A percentile compares a stretch with the other conserved stretches of the same genome.
Evolutionary conservation across 257 asterid species (phyloP).

Genomic region (Solanum appendiculatum): DNA sequence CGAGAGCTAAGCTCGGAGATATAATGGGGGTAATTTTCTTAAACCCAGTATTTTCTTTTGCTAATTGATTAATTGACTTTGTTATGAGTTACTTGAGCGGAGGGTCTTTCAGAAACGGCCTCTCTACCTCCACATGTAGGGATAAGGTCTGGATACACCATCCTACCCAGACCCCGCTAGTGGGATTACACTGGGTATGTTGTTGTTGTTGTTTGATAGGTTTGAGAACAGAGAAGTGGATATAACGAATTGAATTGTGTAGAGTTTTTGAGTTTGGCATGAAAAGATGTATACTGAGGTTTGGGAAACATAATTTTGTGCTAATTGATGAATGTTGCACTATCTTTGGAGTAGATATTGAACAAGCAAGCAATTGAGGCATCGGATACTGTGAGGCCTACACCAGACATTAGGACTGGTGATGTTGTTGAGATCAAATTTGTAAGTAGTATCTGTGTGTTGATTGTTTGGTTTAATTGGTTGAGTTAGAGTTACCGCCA

Average conservation of each 20-base stretch:
- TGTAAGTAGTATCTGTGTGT: slow-evolving; percentile 23
- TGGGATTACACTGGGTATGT: background rate
- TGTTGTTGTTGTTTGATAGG: background rate
- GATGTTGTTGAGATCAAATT: slow-evolving; percentile 85
- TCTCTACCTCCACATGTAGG: background rate
- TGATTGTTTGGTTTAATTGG: background rate
- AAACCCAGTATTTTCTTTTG: background rate
- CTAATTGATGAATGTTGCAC: slow-evolving; percentile 1
- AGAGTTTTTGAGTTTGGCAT: background rate
- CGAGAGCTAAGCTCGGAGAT: slow-evolving; percentile 75
- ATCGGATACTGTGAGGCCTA: slow-evolving; percentile 53
- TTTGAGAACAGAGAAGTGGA: background rate
- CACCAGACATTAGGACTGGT: slow-evolving; percentile 79
- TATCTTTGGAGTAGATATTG: slow-evolving; percentile 46
- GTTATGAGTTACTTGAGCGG: background rate
- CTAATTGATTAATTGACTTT: background rate
- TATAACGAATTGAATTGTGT: background rate
- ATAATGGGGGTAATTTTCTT: slow-evolving; percentile 72
- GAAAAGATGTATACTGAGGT: background rate
- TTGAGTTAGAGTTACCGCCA: background rate
- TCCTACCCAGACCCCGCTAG: too few species aligned
- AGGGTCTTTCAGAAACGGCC: background rate
- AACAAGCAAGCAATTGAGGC: slow-evolving; percentile 76
- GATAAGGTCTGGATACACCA: background rate
- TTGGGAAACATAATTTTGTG: background rate